Conservation (phyloP, 1,139 yeast species). For the Magnusiomyces paraingens region DNA sequence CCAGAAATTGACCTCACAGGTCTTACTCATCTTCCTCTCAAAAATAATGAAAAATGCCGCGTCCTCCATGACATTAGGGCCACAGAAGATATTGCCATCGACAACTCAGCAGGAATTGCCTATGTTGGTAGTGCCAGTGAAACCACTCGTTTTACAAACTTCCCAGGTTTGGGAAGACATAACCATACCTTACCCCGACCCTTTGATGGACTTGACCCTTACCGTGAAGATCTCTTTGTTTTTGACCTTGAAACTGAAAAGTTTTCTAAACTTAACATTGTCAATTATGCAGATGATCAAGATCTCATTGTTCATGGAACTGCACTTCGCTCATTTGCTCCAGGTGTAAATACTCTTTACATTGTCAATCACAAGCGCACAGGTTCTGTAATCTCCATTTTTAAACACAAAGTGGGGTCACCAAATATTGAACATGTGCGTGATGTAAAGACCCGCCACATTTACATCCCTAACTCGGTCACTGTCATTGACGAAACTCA, state of each 20-base stretch:
- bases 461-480: constrained; percentile 19
- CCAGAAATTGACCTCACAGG: too few species aligned
- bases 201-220: neutral
- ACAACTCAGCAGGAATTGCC: constrained; percentile 6
- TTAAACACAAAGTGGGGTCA: constrained; percentile 16
- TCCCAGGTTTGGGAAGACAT: constrained; percentile 2
- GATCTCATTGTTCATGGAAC: constrained; percentile 20
- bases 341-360: constrained; percentile 12
- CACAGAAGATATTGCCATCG: constrained; percentile 12
- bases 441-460: constrained; percentile 13
- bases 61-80: neutral
- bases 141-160: constrained; percentile 1
- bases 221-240: constrained; percentile 11
- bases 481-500: constrained; percentile 16
- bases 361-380: constrained; percentile 19
- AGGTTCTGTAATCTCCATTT: constrained; percentile 18
- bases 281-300: constrained; percentile 7
- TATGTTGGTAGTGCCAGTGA: constrained; percentile 7
- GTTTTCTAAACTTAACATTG: constrained; percentile 7
- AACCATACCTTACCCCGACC: neutral
- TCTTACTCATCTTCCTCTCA: too few species aligned
- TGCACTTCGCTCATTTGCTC: constrained; percentile 10
- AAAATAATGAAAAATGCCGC: neutral
- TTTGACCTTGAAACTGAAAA: constrained; percentile 9
- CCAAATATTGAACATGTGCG: constrained; percentile 11